A percentile compares a stretch with the other conserved stretches of the same genome.
Conservation (phyloP, 2,329 filamentous ascomycete genomes). For the Waltergamsia citrina region DNA sequence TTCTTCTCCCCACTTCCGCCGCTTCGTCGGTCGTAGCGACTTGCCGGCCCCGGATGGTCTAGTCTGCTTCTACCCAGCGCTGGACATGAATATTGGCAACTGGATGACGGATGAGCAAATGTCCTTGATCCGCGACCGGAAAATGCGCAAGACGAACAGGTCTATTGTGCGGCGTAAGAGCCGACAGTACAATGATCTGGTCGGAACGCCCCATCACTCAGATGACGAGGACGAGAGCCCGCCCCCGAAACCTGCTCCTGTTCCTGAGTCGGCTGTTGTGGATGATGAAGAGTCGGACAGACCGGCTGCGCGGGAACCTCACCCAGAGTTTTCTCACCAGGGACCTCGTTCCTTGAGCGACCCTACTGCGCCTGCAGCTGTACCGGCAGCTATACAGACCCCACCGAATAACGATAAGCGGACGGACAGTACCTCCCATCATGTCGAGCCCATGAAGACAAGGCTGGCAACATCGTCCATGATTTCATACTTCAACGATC, state of each 20-base stretch:
- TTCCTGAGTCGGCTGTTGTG: not conserved
- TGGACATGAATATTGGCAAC: constrained; percentile 96
- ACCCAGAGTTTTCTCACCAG: constrained; percentile 41
- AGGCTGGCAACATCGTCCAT: constrained; percentile 93
- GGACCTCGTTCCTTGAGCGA: constrained; percentile 24
- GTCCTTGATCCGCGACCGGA: constrained; percentile 79
- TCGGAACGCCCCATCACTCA: constrained; percentile 73
- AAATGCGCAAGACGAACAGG: constrained; percentile 67
- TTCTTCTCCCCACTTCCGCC: constrained; percentile 31
- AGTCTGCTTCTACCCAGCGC: constrained; percentile 76
- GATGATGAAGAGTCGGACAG: constrained; percentile 1
- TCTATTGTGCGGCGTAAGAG: constrained; percentile 75
- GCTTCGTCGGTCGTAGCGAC: constrained; percentile 28
- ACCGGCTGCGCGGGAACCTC: constrained; percentile 15
- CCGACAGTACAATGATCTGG: constrained; percentile 77
- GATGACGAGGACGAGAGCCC: constrained; percentile 55
- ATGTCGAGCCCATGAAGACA: constrained; percentile 57
- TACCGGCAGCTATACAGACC: too few species aligned
- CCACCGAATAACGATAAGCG: not conserved
- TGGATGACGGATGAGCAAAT: constrained; percentile 99
- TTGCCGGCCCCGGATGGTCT: constrained; percentile 72
- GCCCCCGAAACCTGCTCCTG: not conserved
- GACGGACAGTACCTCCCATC: constrained; percentile 32
- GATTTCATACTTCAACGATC: constrained; percentile 96
- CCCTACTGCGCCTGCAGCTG: too few species aligned